Base-by-base conservation (phyloP, 441 rosid species). In the Biscutella laevigata region DNA sequence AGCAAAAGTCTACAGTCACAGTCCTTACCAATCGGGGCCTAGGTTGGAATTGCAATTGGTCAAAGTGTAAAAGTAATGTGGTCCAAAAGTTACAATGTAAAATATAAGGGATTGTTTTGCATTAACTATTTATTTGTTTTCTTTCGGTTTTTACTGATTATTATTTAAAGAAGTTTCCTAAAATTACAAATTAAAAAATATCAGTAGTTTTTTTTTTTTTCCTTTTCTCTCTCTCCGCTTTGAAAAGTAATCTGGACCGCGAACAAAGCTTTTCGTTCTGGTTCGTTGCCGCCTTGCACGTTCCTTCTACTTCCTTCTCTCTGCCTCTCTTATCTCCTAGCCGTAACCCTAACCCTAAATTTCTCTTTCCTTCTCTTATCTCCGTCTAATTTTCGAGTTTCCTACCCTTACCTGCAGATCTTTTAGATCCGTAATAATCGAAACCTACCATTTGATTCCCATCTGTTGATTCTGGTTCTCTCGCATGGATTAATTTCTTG, bases 201-300 rank as follows among this genome's bases (percentile, higher is more conserved):
- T 61, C 49, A 45, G 28, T 38, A 49, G 51, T 45, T 53, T 62
- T 54, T 16, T 37, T 40, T 15, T 54, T 32, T 15, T 0, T 11
- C 16, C 21, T 17, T 21, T 7, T 44, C 30, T 62, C 33, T 57
- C 33, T 46, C 44, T 55, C 17, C 30, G 57, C 69, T 48, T 64
- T 49, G 58, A 56, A 68, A 69, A 68, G 79, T 78, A 82, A 78
- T 82, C 81, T 78, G 59, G 76, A 78, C 90, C 84, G 90, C 83
- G 72, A 78, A 67, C 71, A 26, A 57, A 61, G 77, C 83, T 61
- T 66, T 45, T 62, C 36, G 48, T 59, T 66, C 73, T 66, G 75
- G 66, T 78, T 75, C 68, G 71, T 84, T 79, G 86, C 84, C 83
- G 88, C 88, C 74, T 76, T 79, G 56, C 64, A 21, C 73, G 77